phyloP scores from a whole-genome alignment of 2,329 filamentous ascomycete species.

The Dactylonectria estremocensis region DNA sequence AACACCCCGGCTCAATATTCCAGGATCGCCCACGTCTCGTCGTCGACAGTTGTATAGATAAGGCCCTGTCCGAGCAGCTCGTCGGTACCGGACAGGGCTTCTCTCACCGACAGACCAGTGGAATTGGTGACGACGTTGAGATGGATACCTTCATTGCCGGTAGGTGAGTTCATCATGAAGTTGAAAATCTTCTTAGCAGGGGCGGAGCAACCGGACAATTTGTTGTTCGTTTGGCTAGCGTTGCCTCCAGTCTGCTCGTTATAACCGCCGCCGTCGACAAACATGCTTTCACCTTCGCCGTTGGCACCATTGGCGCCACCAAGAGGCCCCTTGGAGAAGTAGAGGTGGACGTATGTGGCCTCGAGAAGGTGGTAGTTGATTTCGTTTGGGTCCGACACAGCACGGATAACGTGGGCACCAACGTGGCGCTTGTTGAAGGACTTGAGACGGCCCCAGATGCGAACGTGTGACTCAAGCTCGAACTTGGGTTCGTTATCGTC shows the following conservation, averaged over 20 bases:
- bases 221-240: conserved; percentile 56
- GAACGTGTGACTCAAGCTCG: conserved; percentile 83
- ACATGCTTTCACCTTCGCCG: conserved; percentile 67
- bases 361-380: conserved; percentile 94
- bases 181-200: conserved; percentile 80
- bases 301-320: conserved; percentile 58
- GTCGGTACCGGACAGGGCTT: conserved; percentile 84
- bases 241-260: conserved; percentile 55
- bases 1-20: conserved; percentile 67
- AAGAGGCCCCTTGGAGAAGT: conserved; percentile 80
- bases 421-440: conserved; percentile 88
- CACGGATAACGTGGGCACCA: conserved; percentile 84
- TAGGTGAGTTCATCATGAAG: conserved; percentile 75
- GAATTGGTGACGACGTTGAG: conserved; percentile 81
- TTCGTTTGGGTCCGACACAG: conserved; percentile 90
- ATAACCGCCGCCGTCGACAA: conserved; percentile 66
- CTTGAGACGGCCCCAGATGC: conserved; percentile 89
- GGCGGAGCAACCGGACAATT: conserved; percentile 65
- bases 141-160: conserved; percentile 88
- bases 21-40: conserved; percentile 90
- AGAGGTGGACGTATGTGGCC: conserved; percentile 88
- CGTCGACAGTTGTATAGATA: conserved; percentile 93
- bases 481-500: conserved; percentile 68
- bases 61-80: conserved; percentile 82
- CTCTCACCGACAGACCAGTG: conserved; percentile 75